Conservation (phyloP, 169 alveolate species). For the Plasmodium adleri region DNA sequence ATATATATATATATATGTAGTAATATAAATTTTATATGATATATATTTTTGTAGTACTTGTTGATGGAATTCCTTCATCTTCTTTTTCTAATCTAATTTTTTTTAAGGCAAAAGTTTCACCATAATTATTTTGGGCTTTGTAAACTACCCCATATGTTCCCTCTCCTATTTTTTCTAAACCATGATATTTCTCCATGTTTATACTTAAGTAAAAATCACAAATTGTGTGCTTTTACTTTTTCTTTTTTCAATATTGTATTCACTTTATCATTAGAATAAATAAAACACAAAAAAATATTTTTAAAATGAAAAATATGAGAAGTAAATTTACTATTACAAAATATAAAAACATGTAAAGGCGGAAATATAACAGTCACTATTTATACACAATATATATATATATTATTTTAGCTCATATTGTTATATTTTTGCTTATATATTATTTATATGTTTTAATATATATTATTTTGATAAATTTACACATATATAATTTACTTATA, state of each 20-base stretch:
- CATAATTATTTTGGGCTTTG: constrained; percentile 92
- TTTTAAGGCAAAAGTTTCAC: constrained; percentile 96
- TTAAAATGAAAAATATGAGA: constrained; percentile 3
- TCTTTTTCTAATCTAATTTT: constrained; percentile 98
- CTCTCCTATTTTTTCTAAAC: constrained; percentile 97
- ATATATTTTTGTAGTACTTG: constrained; percentile 77
- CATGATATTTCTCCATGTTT: constrained; percentile 94
- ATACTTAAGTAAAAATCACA: constrained; percentile 61
- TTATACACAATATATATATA: too few relatives aligned
- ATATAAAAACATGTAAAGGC: too few relatives aligned
- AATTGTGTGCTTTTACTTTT: constrained; percentile 72
- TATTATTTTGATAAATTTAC: too few relatives aligned
- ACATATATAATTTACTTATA: too few relatives aligned
- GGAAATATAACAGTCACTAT: too few relatives aligned
- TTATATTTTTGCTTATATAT: too few relatives aligned
- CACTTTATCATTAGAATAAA: constrained; percentile 58
- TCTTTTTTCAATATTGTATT: constrained; percentile 24
- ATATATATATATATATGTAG: not conserved
- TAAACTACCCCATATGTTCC: constrained; percentile 99
- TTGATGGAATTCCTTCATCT: constrained; percentile 97
- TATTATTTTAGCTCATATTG: too few relatives aligned
- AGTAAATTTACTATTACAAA: too few relatives aligned
- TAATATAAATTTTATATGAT: not conserved
- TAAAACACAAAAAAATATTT: constrained; percentile 5
- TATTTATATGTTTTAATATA: too few relatives aligned